Base-by-base conservation (phyloP, 108 stramenopile species). In the Pseudonitzschia delicatissima region DNA sequence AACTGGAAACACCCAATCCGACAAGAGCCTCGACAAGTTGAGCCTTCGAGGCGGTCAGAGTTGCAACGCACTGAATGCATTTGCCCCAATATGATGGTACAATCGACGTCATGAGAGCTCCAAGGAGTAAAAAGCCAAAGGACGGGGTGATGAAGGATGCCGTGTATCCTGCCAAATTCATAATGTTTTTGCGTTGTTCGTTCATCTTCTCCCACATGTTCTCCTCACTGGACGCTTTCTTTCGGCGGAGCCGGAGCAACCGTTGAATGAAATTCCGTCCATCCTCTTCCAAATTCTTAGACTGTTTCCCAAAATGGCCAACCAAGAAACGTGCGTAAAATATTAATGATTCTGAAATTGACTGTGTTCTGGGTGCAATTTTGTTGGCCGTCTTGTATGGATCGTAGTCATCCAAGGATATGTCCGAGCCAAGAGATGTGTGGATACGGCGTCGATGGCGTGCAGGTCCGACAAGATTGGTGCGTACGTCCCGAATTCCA, bases 91-190 rank as follows among this genome's bases (percentile, higher is more conserved):
- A 93, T 20, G 86, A 80, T 3, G 92, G 92, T 18, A 87, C 83
- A 27, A 90, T 58, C 26, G 80, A 82, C n/a, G 79, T 81, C 85
- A 88, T 82, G 15, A 87, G 67, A 28, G 92, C 92, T 18, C 87
- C 88, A 57, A 90, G 49, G 34, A 88, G 72, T 17, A 90, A 60
- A 70, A 83, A 90, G 11, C 62, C 45, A 69, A 93, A 93, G 31
- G 88, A 87, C 13, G 88, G 88, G 31, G 74, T 68, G 18, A 88
- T 62, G 20, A 93, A 62, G 8, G 73, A 67, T 7, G 88, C 64
- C 62, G 86, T 84, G 69, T 90, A 93, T 37, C 87, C 88, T 12
- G 87, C 87, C 62, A 93, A 71, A n/a, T 74, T 36, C 42, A 83
- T 77, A 51, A 93, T 68, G 52, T 86, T 85, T 49, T 79, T 84